Evolutionary conservation across 441 rosid genomes (phyloP), one percentile per base, ranked within the genome.

Genomic region (Pelargonium myrrhifolium): DNA sequence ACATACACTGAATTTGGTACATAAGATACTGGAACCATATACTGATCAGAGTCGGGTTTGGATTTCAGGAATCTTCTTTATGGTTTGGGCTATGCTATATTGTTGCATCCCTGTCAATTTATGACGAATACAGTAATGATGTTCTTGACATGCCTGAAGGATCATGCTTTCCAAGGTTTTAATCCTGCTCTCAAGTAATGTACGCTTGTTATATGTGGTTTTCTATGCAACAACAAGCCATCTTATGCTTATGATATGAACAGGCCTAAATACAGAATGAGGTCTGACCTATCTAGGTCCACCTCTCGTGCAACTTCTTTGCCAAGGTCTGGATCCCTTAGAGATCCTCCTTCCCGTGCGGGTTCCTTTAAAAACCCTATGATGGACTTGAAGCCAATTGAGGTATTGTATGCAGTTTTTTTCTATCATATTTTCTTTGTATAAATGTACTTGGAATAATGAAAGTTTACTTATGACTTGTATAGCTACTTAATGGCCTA

Each of bases 71-170:
- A 39, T 74, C 77, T 24, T 74, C 77, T 26, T 31, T 69, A 10
- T 65, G 73, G 73, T 64, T 68, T 37, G 77, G 77, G 40, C 66
- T 74, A 14, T 49, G 73, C 65, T 74, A 69, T 60, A 65, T 74
- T 31, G 58, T 65, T 9, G 77, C 77, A 0, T 45, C 73, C 28
- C 12, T 74, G 37, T 69, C 77, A 37, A 69, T 74, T 62, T 74
- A 74, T 17, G 72, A 74, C 6, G 77, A 74, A 42, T 74, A 74
- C 65, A 59, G 77, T 69, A 74, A 69, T 17, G 77, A 74, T 43
- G 3, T 74, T 61, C 77, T 74, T 47, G 77, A 74, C 72, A 74
- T 74, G 77, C 65, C 49, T 9, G 77, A 74, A 61, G 77, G 77
- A 17, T 74, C 77, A 55, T 69, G 72, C 31, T 74, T 74, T 37